Conservation (phyloP, 1,139 yeast species). For the Pneumocystis jirovecii region DNA sequence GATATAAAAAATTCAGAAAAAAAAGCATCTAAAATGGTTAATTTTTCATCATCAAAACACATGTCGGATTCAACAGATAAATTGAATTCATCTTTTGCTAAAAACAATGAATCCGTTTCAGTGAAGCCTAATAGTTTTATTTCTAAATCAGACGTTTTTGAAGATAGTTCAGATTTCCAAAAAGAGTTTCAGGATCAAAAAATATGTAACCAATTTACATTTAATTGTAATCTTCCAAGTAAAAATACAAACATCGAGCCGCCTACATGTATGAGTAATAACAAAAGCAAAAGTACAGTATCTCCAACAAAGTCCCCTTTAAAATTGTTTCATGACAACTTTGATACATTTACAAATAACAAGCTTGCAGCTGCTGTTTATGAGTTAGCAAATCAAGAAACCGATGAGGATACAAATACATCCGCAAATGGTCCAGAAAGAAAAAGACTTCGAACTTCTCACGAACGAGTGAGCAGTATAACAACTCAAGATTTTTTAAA, state of each 20-base stretch:
- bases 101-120: not conserved
- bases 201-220: not conserved
- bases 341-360: conserved; percentile 12
- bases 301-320: conserved; percentile 10
- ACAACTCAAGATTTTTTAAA: conserved; percentile 12
- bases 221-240: not conserved
- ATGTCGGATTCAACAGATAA: not conserved
- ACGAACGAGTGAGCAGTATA: conserved; percentile 11
- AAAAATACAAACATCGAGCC: not conserved
- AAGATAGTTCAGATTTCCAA: not conserved
- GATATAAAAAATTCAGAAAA: not conserved
- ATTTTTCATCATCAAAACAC: not conserved
- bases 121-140: not conserved
- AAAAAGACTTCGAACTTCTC: conserved; percentile 5
- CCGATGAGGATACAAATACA: not conserved
- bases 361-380: conserved; percentile 3
- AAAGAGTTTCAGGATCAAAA: not conserved
- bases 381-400: not conserved
- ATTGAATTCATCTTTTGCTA: not conserved
- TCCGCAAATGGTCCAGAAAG: conserved; percentile 5
- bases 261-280: not conserved
- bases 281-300: not conserved
- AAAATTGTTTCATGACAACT: conserved; percentile 11
- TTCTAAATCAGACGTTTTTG: not conserved
- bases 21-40: not conserved